Base-by-base conservation (phyloP, 208 protist species). In the Hexamita inflata region DNA sequence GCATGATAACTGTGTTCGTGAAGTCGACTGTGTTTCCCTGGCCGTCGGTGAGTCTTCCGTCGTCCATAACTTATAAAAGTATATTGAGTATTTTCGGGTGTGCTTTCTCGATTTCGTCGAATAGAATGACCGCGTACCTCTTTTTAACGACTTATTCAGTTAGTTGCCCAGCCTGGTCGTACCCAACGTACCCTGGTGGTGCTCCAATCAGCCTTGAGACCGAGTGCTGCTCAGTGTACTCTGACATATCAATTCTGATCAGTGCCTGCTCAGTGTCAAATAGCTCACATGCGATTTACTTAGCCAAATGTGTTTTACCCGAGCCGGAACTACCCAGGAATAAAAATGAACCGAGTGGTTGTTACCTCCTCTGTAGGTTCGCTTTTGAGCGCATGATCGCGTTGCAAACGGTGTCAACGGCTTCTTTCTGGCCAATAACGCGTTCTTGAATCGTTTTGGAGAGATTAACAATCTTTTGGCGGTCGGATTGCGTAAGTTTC, bases 61-160 rank as follows among this genome's bases (percentile, higher is more conserved):
- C 95, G 77, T 98, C 95, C 0, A 98, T 86, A 19, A 98, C 88
- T 84, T 98, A 94, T 38, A 98, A 85, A 0, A 98, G 86, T 35
- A 96, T 85, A 78, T 97, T 97, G 68, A 89, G 89, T 15, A 98
- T 84, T 75, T 87, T 88, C 59, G 84, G 88, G 82, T 98, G 94
- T 13, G 94, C 94, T 88, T 98, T 98, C 83, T 98, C 94, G 42
- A 98, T 86, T 82, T 98, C 95, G 78, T 98, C 95, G 61, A 98
- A 94, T 1, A 98, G 85, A 15, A 98, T 86, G 28, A 98, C 93
- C 62, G 87, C 85, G 85, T 97, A 96, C 0, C 94, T 93, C 40
- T 92, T 88, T 15, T 93, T 89, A n/a, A 92, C 88, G 24, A 98
- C 92, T 7, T 93, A 89, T 83, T 98, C 94, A 4, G 95, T 98